Conservation (phyloP, 805 yeast genomes). For the Ogataea nitratoaversa region DNA sequence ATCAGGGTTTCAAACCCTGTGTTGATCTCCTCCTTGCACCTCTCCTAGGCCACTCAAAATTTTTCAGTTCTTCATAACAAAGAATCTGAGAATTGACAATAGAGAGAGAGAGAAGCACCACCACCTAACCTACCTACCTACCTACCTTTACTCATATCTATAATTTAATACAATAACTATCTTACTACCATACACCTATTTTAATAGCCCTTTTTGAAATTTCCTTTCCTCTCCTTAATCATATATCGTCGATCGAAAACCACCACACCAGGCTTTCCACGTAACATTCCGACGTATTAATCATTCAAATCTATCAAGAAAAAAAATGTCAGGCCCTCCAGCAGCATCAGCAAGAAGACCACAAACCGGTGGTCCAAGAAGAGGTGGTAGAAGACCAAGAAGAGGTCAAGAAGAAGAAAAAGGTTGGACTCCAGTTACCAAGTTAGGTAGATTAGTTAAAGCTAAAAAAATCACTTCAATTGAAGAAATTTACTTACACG, state of each 20-base stretch:
- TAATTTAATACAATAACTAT: neutral
- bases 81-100: neutral
- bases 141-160: neutral
- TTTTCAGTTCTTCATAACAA: neutral
- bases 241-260: conserved; percentile 53
- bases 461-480: conserved; percentile 95
- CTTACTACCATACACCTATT: neutral
- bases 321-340: conserved; percentile 45
- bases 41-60: neutral
- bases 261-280: conserved; percentile 73
- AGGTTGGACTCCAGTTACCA: conserved; percentile 99
- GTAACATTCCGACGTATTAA: conserved; percentile 64
- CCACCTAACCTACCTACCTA: neutral
- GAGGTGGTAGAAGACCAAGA: conserved; percentile 60
- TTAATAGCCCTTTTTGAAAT: neutral
- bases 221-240: conserved; percentile 1
- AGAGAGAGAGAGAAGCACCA: neutral
- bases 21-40: neutral
- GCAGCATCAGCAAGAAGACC: conserved; percentile 46
- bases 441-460: conserved; percentile 99
- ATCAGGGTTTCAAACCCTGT: neutral
- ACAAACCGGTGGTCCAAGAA: conserved; percentile 58
- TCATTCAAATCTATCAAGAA: too few relatives aligned
- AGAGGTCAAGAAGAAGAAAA: conserved; percentile 89
- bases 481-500: conserved; percentile 99